Evolutionary conservation across 768 basidiomycete genomes (phyloP).

Genomic region (Phaffia australis): DNA sequence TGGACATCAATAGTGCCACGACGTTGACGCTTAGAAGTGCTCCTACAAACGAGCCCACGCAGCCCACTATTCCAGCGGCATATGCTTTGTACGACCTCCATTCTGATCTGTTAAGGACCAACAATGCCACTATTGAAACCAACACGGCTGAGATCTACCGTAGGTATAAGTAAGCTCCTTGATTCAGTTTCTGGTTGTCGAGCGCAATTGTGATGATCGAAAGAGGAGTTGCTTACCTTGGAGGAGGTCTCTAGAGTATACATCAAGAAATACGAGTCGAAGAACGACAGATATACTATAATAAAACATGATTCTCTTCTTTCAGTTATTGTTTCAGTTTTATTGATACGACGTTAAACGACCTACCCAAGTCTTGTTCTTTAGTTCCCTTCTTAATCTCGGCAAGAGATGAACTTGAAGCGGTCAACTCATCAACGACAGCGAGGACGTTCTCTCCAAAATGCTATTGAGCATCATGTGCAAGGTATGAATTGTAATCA

Average conservation of each 20-base stretch:
- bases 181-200: neutral
- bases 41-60: constrained; percentile 6
- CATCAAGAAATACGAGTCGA: constrained; percentile 17
- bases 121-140: constrained; percentile 6
- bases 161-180: too few relatives aligned
- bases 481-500: too few relatives aligned
- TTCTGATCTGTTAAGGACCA: constrained; percentile 19
- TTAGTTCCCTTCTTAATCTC: neutral
- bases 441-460: constrained; percentile 23
- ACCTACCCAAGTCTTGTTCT: constrained; percentile 4
- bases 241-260: constrained; percentile 17
- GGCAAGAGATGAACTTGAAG: neutral
- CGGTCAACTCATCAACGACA: constrained; percentile 19
- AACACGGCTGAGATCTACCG: constrained; percentile 2
- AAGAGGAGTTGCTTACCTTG: neutral
- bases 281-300: constrained; percentile 23
- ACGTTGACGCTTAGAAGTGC: constrained; percentile 12
- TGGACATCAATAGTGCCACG: constrained; percentile 16
- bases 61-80: constrained; percentile 1
- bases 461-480: neutral
- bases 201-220: neutral
- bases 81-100: constrained; percentile 11
- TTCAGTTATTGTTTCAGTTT: neutral
- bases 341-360: neutral
- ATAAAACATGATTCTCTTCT: constrained; percentile 3